phyloP scores from a whole-genome alignment of 169 alveolate species.

The Plasmodium berghei region DNA sequence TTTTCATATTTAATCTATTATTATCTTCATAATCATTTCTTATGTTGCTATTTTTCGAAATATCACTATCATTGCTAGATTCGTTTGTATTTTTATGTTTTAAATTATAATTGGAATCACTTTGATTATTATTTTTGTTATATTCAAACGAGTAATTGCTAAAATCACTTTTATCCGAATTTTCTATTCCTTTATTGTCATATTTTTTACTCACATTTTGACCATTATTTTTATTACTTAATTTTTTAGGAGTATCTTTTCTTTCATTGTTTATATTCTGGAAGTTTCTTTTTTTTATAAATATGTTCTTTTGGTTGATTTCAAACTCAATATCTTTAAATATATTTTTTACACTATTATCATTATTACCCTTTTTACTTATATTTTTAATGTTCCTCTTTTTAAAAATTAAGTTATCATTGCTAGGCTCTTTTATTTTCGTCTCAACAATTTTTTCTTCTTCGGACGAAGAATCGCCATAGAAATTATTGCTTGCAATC shows the following conservation, averaged over 20 bases:
- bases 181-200: not conserved
- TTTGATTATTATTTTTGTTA: not conserved
- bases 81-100: not conserved
- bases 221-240: not conserved
- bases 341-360: constrained; percentile 5
- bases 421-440: constrained; percentile 1
- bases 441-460: constrained; percentile 24
- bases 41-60: not conserved
- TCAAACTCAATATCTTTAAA: constrained; percentile 16
- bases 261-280: constrained; percentile 1
- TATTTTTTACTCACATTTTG: not conserved
- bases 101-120: not conserved
- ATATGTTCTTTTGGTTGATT: not conserved
- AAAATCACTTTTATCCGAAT: constrained; percentile 16
- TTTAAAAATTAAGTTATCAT: constrained; percentile 43
- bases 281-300: constrained; percentile 8
- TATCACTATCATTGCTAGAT: not conserved
- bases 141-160: not conserved
- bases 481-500: constrained; percentile 55
- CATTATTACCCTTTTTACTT: constrained; percentile 20
- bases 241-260: not conserved
- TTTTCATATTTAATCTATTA: constrained; percentile 5
- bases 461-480: constrained; percentile 66
- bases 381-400: constrained; percentile 43
- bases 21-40: not conserved